Evolutionary conservation across 352 stramenopile genomes (phyloP).

Genomic region (Pythium aquatile): DNA sequence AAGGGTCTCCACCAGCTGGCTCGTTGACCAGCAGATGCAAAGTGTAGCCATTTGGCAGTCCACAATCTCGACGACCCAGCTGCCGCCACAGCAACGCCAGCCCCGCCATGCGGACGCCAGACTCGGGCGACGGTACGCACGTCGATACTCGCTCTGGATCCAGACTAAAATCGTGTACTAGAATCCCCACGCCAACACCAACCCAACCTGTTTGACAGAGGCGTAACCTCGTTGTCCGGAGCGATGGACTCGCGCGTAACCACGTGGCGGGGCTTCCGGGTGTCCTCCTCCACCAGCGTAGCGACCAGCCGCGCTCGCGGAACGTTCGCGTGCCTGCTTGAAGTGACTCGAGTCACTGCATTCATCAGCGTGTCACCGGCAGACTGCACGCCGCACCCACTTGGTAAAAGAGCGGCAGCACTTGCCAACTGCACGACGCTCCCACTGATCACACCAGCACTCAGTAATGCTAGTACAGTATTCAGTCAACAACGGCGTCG

Average conservation of each 20-base stretch:
- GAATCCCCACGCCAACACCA: no score
- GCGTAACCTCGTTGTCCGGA: no score
- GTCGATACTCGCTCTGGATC: no score
- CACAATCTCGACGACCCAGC: neutral
- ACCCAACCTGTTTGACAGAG: no score
- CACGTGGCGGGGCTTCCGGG: neutral
- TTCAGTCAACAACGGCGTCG: no score
- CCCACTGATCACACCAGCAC: neutral
- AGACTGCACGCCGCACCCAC: neutral
- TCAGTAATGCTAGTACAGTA: neutral
- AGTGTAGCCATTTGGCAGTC: slow-evolving; percentile 1
- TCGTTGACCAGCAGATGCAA: neutral
- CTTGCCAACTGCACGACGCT: no score
- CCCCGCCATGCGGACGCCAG: neutral
- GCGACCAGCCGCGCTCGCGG: neutral
- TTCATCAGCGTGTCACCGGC: neutral
- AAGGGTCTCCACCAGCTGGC: neutral
- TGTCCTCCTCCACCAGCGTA: neutral
- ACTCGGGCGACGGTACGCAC: neutral
- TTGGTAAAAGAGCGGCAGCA: neutral
- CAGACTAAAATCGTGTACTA: no score
- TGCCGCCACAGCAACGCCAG: neutral
- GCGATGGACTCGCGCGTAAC: neutral
- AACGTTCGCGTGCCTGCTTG: slow-evolving; percentile 1
- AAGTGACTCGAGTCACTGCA: neutral